These are phyloP conservation scores for Akanthomyces muscarius DNA, from an alignment of 2,329 filamentous ascomycete genomes.

Conservation along the genomic window DNA sequence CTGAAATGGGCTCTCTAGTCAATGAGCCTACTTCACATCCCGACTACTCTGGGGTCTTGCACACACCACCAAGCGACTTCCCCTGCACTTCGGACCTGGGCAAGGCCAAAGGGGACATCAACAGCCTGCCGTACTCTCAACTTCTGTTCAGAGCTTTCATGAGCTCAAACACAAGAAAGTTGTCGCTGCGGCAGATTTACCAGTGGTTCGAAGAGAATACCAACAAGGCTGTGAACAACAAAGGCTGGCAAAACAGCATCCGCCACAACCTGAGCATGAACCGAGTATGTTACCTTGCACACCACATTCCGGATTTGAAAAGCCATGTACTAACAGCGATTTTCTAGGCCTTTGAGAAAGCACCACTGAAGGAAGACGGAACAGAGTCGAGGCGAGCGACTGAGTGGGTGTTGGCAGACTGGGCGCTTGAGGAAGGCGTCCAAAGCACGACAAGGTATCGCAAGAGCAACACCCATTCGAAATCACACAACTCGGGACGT, in stretches of 20 bases:
- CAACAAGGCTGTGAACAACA: conserved; percentile 69
- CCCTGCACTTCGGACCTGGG: not conserved
- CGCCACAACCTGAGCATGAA: conserved; percentile 97
- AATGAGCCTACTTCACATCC: not conserved
- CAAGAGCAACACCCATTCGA: conserved; percentile 26
- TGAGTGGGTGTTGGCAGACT: conserved; percentile 72
- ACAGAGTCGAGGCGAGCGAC: conserved; percentile 52
- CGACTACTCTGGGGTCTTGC: not conserved
- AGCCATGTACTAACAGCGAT: conserved; percentile 11
- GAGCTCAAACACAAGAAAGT: conserved; percentile 59
- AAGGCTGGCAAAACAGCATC: conserved; percentile 93
- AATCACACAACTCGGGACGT: not conserved
- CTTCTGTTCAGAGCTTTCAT: conserved; percentile 75
- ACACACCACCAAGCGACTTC: conserved; percentile 1
- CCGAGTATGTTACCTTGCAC: conserved; percentile 50
- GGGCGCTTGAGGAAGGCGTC: conserved; percentile 67
- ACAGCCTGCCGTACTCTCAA: conserved; percentile 64
- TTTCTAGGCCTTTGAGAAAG: conserved; percentile 41
- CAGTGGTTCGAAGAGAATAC: conserved; percentile 84
- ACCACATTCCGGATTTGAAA: not conserved
- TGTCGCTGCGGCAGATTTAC: conserved; percentile 85
- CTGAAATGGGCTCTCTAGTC: not conserved
- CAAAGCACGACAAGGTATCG: conserved; percentile 82
- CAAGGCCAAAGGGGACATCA: not conserved
- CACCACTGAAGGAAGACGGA: conserved; percentile 37